Base-by-base conservation (phyloP, 441 rosid genomes). In the Flueggea neowawraea region DNA sequence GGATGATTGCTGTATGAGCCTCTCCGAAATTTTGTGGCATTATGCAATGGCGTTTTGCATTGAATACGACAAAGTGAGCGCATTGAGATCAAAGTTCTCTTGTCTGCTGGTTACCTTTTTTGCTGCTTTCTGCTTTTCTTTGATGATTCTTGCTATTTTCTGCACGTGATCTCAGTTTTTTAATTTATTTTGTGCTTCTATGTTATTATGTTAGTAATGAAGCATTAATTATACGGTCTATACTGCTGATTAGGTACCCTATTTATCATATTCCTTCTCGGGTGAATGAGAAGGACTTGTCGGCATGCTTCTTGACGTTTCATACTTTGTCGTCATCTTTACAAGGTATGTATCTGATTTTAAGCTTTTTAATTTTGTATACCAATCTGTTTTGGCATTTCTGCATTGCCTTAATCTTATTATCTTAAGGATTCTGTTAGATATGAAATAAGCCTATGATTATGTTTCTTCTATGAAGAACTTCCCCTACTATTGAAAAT, bases 291-390 rank as follows among this genome's bases (percentile, higher is more conserved):
- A 88, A 84, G 74, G 97, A 86, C 68, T 58, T 91, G 74, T 57
- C 81, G 16, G 67, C 97, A 0, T 71, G 87, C 71, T 91, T 91
- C 75, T 75, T 91, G 64, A 80, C 87, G 31, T 91, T 80, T 68
- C 97, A 91, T 58, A 84, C 95, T 12, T 52, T 91, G 48, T 91
- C 97, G 14, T 88, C 94, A 0, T 71, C 84, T 55, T 88, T 88
- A 69, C 91, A 82, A 83, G 97, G 96, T 91, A 75, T 16, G 12
- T 16, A 3, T n/a, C 12, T 55, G n/a, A 6, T 13, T 1, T 16
- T 32, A 31, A 55, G 15, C 12, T 15, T 36, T 39, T 15, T 12
- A 0, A 14, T 47, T 47, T 47, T 1, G 0, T 12, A 14, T 0
- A 47, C 50, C 12, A 47, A 47, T 47, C 12, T 47, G 5, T 9